Base-by-base conservation (phyloP, 768 basidiomycete species). In the Naganishia friedmannii region DNA sequence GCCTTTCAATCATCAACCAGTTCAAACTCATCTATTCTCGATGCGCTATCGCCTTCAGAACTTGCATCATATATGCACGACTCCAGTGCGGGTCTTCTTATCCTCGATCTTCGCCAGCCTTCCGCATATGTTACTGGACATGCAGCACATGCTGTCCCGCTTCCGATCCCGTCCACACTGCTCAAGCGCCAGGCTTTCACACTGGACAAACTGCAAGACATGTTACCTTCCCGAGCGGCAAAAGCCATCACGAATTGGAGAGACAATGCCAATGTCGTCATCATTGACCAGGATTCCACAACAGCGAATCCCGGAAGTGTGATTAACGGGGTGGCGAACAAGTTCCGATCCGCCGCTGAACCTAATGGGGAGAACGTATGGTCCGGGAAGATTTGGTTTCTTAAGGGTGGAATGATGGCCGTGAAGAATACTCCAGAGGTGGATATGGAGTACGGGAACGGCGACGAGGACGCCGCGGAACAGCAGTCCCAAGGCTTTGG, bases 91-190 rank as follows among this genome's bases (percentile, higher is more conserved):
- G 29, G 32, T 29, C 42, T 69, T 6, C 88, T 98, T 77, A 81
- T 96, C 75, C 84, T 98, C 82, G 94, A 97, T 83, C 88, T 97
- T 66, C 87, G 94, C 0, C 88, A 92, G 13, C 90, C 91, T 81
- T 88, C 89, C 21, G 86, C 89, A 8, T 89, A 87, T 79, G 81
- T 86, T 7, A 76, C 85, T 10, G 87, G 88, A 28, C 88, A 92
- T 60, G 74, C 96, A 34, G 85, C 85, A 48, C 75, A 81, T 57
- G 88, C 93, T 9, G 83, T 96, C 66, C 92, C 92, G 57, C 86
- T 98, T 72, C 91, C 90, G 56, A 90, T 96, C 6, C 94, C 95
- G 0, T 93, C 94, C 2, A 97, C 93, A 0, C 88, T 97, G 26
- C 88, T 98, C 78, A 93, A 92, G 73, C 88, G 94, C 0, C 93